Conservation (phyloP, 805 yeast genomes). For the Sungouiella blattae region DNA sequence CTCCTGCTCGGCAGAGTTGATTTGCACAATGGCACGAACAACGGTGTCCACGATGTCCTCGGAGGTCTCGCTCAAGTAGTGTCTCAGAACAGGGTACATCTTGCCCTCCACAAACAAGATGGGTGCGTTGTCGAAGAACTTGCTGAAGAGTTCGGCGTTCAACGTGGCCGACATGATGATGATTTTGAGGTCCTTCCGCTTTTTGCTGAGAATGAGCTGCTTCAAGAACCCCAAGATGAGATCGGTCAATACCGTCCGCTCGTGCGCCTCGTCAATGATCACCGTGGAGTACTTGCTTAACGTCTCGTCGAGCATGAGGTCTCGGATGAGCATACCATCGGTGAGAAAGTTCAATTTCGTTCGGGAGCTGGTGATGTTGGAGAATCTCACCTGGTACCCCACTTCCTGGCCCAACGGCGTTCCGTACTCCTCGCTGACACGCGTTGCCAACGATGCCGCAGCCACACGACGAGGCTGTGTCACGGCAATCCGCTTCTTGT, state of each 20-base stretch:
- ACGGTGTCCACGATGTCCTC: constrained; percentile 84
- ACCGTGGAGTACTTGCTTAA: constrained; percentile 69
- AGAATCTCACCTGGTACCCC: constrained; percentile 92
- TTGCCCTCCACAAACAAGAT: constrained; percentile 87
- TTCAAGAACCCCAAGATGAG: constrained; percentile 85
- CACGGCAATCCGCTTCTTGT: constrained; percentile 67
- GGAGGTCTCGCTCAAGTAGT: constrained; percentile 57
- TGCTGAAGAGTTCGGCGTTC: constrained; percentile 83
- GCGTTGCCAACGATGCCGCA: constrained; percentile 86
- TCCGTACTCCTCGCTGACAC: constrained; percentile 89
- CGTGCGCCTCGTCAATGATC: constrained; percentile 96
- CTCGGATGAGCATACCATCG: constrained; percentile 96
- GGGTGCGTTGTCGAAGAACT: constrained; percentile 77
- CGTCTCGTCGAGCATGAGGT: constrained; percentile 70
- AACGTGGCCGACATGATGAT: constrained; percentile 96
- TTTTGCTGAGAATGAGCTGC: constrained; percentile 46
- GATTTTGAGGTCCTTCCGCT: constrained; percentile 59
- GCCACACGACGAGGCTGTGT: constrained; percentile 98
- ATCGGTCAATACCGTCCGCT: constrained; percentile 90
- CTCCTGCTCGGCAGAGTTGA: constrained; percentile 71
- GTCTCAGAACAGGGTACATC: constrained; percentile 76
- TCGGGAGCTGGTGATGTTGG: constrained; percentile 53
- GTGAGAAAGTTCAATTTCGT: constrained; percentile 85
- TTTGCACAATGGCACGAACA: constrained; percentile 69
- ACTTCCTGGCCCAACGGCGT: constrained; percentile 73